Percentiles rank a stretch among this genome's conserved stretches.
These are phyloP conservation scores for Penicillium ochrochloron DNA, from an alignment of 495 filamentous ascomycete genomes.

Conservation along the genomic window DNA sequence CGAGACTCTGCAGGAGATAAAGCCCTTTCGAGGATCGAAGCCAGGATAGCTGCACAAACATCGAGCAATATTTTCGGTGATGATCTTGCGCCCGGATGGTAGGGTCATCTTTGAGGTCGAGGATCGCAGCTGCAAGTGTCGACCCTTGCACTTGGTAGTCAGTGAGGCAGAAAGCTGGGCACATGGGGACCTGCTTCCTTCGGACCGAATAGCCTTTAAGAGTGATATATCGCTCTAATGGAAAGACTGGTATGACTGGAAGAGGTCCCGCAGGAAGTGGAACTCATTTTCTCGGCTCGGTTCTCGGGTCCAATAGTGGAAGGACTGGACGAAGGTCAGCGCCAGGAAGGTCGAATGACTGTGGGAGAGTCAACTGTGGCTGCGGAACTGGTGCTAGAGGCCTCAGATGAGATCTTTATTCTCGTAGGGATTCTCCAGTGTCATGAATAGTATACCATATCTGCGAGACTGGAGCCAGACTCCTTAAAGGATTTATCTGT, in stretches of 20 bases:
- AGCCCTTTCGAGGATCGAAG: neutral
- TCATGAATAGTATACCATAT: neutral
- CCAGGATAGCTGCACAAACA: neutral
- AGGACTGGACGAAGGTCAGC: neutral
- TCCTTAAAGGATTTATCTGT: too few relatives aligned
- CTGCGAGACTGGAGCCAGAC: too few relatives aligned
- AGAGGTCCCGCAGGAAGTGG: neutral
- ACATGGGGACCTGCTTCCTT: neutral
- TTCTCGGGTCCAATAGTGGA: neutral
- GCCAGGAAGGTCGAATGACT: neutral
- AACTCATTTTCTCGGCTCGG: neutral
- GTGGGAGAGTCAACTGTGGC: neutral
- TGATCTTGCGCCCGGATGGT: neutral
- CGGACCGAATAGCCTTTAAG: neutral
- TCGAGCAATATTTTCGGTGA: neutral
- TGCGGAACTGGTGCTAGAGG: neutral
- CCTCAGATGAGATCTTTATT: neutral
- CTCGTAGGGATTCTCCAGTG: neutral
- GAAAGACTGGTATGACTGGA: neutral
- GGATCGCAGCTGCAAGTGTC: neutral
- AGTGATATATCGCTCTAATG: neutral
- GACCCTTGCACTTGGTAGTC: neutral
- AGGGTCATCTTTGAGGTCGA: neutral
- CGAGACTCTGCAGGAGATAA: neutral
- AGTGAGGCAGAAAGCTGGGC: neutral